These are phyloP conservation scores for Corylus avellana DNA, from an alignment of 306 rosid species.

Conservation along the genomic window DNA sequence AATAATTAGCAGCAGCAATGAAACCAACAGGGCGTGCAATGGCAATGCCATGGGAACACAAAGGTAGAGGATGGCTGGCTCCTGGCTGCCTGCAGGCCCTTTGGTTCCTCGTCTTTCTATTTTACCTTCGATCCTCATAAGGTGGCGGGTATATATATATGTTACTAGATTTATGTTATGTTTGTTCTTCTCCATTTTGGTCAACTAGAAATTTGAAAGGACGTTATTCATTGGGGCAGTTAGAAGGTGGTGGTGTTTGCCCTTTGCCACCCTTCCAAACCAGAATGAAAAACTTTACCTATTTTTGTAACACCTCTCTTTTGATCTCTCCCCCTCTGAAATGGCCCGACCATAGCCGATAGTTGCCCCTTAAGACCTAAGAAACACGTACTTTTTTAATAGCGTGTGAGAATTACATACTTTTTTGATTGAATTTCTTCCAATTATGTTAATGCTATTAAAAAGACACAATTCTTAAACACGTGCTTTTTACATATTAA, in stretches of 20 bases:
- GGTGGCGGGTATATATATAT: background rate
- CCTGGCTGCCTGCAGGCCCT: background rate
- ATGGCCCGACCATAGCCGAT: background rate
- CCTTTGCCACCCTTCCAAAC: background rate
- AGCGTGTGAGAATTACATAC: too few species aligned
- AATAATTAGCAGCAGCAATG: constrained; percentile 24
- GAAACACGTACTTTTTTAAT: too few species aligned
- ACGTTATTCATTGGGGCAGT: constrained; percentile 22
- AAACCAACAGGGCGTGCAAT: constrained; percentile 23
- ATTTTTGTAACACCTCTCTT: background rate
- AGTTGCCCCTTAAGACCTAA: too few species aligned
- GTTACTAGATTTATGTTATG: constrained; percentile 18
- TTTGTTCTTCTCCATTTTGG: constrained; percentile 1
- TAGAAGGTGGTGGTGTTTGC: background rate
- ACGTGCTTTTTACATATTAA: too few species aligned
- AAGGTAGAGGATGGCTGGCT: background rate
- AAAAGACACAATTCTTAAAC: too few species aligned
- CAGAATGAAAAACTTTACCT: background rate
- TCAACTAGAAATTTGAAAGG: constrained; percentile 27
- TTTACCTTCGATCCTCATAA: background rate
- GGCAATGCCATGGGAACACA: constrained; percentile 24
- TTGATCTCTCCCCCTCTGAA: background rate
- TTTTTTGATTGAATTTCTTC: too few species aligned
- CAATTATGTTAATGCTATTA: too few species aligned
- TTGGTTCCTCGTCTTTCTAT: background rate